Conservation (phyloP, 495 filamentous ascomycete genomes). For the Pseudomonodictys pantanalensis region DNA sequence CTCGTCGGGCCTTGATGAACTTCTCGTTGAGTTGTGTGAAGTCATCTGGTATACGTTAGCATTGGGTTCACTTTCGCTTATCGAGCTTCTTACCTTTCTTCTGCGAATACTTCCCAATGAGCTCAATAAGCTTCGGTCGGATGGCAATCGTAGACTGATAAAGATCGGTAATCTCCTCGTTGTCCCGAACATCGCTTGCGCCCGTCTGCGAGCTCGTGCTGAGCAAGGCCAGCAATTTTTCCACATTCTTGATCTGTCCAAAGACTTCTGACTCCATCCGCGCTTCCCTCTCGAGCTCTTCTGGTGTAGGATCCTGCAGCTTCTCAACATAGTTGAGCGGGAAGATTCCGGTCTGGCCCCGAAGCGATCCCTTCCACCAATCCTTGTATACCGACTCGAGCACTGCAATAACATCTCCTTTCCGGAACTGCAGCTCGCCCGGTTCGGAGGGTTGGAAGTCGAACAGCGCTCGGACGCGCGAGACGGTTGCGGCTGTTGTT, state of each 20-base stretch:
- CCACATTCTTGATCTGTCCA: constrained; percentile 97
- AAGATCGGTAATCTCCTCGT: constrained; percentile 79
- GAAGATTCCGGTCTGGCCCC: constrained; percentile 95
- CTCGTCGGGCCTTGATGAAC: constrained; percentile 95
- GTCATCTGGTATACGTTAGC: constrained; percentile 62
- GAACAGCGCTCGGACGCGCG: constrained; percentile 86
- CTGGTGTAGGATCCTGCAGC: constrained; percentile 85
- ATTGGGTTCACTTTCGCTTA: background rate
- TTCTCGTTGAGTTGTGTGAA: constrained; percentile 98
- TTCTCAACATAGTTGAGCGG: constrained; percentile 99
- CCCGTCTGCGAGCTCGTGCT: constrained; percentile 65
- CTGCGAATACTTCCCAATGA: constrained; percentile 98
- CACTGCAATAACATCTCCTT: constrained; percentile 95
- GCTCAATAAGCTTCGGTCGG: constrained; percentile 91
- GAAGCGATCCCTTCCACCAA: constrained; percentile 96
- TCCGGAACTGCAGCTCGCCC: constrained; percentile 91
- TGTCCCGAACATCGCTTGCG: constrained; percentile 45
- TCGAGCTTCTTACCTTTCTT: constrained; percentile 75
- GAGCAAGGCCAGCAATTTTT: constrained; percentile 88
- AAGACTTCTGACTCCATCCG: constrained; percentile 98
- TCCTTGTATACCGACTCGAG: constrained; percentile 98
- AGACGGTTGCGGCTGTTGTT: constrained; percentile 96
- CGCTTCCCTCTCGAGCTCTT: constrained; percentile 92
- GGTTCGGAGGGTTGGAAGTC: constrained; percentile 93
- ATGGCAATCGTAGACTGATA: constrained; percentile 95